phyloP scores from a whole-genome alignment of 192 early-diverging fungal species.

The Coemansia sp. region DNA sequence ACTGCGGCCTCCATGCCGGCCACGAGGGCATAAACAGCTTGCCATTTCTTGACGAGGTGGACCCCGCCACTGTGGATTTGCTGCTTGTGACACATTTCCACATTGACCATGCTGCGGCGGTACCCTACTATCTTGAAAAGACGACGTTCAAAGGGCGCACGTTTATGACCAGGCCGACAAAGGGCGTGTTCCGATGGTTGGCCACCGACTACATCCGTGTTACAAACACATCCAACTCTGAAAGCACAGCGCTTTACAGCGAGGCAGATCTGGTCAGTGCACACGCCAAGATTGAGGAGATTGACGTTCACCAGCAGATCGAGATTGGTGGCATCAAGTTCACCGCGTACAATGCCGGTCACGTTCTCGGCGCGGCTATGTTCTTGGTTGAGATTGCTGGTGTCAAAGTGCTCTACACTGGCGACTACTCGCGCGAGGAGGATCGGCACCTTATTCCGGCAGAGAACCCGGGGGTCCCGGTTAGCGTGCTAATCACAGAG shows the following conservation, averaged over 20 bases:
- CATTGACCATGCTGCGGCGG: conserved; percentile 92
- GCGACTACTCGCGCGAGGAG: conserved; percentile 98
- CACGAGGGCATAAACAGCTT: conserved; percentile 85
- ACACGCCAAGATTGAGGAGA: conserved; percentile 87
- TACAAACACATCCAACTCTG: conserved; percentile 52
- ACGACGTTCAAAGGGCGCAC: conserved; percentile 94
- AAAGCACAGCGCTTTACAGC: conserved; percentile 83
- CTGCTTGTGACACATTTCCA: conserved; percentile 96
- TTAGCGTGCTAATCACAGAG: conserved; percentile 94
- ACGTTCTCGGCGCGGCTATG: conserved; percentile 98
- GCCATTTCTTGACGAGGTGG: conserved; percentile 94
- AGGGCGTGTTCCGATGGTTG: conserved; percentile 97
- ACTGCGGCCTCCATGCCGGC: conserved; percentile 95
- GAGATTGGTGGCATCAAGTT: conserved; percentile 95
- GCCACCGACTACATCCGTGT: conserved; percentile 93
- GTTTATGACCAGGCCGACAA: conserved; percentile 99
- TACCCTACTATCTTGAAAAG: conserved; percentile 97
- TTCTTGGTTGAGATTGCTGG: conserved; percentile 90
- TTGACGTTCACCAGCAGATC: conserved; percentile 95
- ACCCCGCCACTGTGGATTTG: conserved; percentile 83
- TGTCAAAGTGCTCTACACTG: conserved; percentile 91
- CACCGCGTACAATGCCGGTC: conserved; percentile 95
- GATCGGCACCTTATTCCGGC: conserved; percentile 98
- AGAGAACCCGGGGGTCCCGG: conserved; percentile 78
- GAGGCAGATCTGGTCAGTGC: conserved; percentile 81